Percentiles rank a stretch among this genome's conserved stretches.
These are phyloP conservation scores for Pythium phragmiticola DNA, from an alignment of 352 stramenopile species.

Conservation along the genomic window DNA sequence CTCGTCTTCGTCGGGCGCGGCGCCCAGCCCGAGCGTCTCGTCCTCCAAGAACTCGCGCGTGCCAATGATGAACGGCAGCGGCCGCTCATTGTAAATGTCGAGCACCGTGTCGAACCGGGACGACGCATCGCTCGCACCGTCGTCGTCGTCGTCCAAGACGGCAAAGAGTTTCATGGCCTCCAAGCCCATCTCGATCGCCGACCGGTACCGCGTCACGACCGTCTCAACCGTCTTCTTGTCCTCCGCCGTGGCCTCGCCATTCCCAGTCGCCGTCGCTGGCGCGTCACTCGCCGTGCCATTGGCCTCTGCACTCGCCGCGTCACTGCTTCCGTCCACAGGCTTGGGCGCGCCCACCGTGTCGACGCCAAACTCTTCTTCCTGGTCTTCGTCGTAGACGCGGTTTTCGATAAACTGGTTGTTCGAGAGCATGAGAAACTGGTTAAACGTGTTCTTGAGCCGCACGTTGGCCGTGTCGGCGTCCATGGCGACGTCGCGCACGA, in stretches of 20 bases:
- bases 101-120: slow-evolving; percentile 70
- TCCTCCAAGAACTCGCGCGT: slow-evolving; percentile 85
- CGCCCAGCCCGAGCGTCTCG: slow-evolving; percentile 77
- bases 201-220: slow-evolving; percentile 72
- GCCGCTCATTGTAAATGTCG: slow-evolving; percentile 89
- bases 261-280: neutral
- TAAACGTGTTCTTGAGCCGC: slow-evolving; percentile 81
- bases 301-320: neutral
- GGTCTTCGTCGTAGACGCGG: slow-evolving; percentile 86
- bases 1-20: slow-evolving; percentile 52
- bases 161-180: slow-evolving; percentile 86
- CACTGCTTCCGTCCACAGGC: slow-evolving; percentile 3
- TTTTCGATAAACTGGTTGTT: slow-evolving; percentile 91
- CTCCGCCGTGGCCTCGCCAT: slow-evolving; percentile 8
- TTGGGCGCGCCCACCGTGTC: slow-evolving; percentile 28
- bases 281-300: neutral
- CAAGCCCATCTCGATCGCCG: slow-evolving; percentile 73
- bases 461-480: slow-evolving; percentile 69
- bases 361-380: slow-evolving; percentile 62
- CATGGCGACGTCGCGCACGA: slow-evolving; percentile 66
- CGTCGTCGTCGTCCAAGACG: slow-evolving; percentile 73
- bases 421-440: slow-evolving; percentile 84
- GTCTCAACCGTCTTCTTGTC: slow-evolving; percentile 42
- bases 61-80: slow-evolving; percentile 86
- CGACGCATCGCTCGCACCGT: slow-evolving; percentile 41